Conservation (phyloP, 768 basidiomycete species). For the Russula virescens region DNA sequence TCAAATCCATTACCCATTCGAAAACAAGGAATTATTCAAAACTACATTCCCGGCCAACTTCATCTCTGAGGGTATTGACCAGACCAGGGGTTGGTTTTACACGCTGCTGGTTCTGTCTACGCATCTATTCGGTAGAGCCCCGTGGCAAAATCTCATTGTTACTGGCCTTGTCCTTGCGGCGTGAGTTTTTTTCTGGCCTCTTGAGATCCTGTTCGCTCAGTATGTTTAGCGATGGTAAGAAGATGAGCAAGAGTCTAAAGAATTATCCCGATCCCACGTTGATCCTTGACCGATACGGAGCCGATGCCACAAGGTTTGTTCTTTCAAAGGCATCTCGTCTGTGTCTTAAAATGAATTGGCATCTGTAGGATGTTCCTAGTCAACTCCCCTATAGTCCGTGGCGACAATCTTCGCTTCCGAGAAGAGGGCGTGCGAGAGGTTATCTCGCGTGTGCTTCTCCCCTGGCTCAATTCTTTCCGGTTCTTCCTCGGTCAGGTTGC, state of each 20-base stretch:
- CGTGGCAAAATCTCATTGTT: constrained; percentile 98
- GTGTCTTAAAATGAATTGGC: neutral
- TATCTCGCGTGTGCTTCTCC: constrained; percentile 90
- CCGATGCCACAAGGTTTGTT: constrained; percentile 82
- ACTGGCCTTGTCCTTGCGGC: constrained; percentile 93
- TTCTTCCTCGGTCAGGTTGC: constrained; percentile 97
- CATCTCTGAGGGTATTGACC: constrained; percentile 97
- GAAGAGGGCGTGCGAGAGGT: constrained; percentile 98
- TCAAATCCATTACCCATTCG: constrained; percentile 96
- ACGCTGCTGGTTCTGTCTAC: constrained; percentile 94
- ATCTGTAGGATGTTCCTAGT: constrained; percentile 86
- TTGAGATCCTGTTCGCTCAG: neutral
- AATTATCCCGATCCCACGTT: constrained; percentile 96
- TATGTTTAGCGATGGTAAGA: constrained; percentile 80
- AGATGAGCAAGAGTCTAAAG: constrained; percentile 97
- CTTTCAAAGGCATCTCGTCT: too few species aligned
- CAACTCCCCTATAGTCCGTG: constrained; percentile 97
- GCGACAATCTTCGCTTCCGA: constrained; percentile 95
- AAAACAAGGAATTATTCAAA: constrained; percentile 88
- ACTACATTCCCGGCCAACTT: constrained; percentile 90
- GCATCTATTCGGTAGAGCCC: constrained; percentile 86
- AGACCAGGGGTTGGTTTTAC: constrained; percentile 99
- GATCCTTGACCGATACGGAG: constrained; percentile 87
- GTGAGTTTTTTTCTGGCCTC: constrained; percentile 41
- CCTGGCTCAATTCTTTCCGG: constrained; percentile 98